A percentile compares a stretch with the other conserved stretches of the same genome.
phyloP scores from a whole-genome alignment of 202 grass and related monocot genomes.

The Carex arenaria region DNA sequence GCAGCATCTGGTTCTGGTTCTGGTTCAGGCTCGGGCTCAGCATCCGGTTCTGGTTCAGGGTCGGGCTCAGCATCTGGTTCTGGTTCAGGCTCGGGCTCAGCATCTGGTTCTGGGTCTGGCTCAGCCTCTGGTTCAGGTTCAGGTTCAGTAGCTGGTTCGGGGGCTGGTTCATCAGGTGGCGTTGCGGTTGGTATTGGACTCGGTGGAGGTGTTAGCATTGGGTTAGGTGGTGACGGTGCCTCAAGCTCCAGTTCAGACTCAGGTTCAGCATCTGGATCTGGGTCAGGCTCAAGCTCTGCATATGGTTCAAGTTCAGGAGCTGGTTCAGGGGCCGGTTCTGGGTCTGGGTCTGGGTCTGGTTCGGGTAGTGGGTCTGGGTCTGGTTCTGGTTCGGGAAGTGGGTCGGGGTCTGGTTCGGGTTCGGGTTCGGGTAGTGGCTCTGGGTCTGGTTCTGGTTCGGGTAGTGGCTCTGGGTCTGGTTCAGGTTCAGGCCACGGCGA shows the following conservation, averaged over 20 bases:
- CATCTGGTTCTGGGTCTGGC: slow-evolving; percentile 19
- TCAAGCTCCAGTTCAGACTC: slow-evolving; percentile 20
- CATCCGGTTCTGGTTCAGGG: neutral
- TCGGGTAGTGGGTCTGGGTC: slow-evolving; percentile 4
- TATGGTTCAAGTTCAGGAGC: neutral
- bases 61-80: slow-evolving; percentile 25
- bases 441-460: neutral
- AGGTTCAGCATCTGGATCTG: slow-evolving; percentile 20
- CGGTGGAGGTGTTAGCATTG: slow-evolving; percentile 27
- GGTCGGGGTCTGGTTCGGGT: neutral
- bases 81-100: slow-evolving; percentile 22
- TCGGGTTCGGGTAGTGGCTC: slow-evolving; percentile 17
- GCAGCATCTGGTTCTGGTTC: too few relatives aligned
- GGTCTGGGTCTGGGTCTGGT: neutral
- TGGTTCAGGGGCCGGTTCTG: slow-evolving; percentile 15
- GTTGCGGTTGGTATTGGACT: slow-evolving; percentile 20
- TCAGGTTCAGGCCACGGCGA: slow-evolving; percentile 24
- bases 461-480: neutral
- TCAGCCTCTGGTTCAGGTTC: slow-evolving; percentile 16
- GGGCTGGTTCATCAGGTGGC: slow-evolving; percentile 9
- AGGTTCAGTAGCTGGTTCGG: slow-evolving; percentile 9
- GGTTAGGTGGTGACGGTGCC: neutral
- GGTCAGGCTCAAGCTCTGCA: slow-evolving; percentile 19
- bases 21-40: neutral
- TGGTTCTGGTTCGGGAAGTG: neutral